Base-by-base conservation (phyloP, 2,329 filamentous ascomycete species). In the Exophiala sideris region DNA sequence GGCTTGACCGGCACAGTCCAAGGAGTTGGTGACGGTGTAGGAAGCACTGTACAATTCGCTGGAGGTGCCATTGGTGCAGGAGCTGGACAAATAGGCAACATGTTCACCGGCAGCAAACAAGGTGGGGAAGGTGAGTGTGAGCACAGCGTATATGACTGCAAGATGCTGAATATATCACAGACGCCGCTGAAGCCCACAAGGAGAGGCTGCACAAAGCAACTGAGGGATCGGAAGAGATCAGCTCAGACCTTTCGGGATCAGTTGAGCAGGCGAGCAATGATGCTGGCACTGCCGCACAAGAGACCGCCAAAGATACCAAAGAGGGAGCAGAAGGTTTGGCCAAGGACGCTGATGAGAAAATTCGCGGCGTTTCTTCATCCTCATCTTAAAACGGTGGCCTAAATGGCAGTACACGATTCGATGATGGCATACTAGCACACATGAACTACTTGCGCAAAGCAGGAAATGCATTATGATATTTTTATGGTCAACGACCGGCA, bases 11-110 rank as follows among this genome's bases (percentile, higher is more conserved):
- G 57, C 2, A 62, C 59, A 5, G 57, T 60, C 7, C 53, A 56
- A 48, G 58, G 56, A 18, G 58, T 59, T 10, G 58, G 58, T 21
- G 56, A 61, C 45, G 58, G 59, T 12, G 10, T 62, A 10, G 59
- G 59, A 35, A 56, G 54, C 32, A 60, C 59, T 14, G 52, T 60
- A 33, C 57, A 58, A 48, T 60, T 53, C 16, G 53, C 55, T 45
- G 59, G 59, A 41, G 59, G 59, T n/a, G 53, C 57, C 16, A 42
- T 60, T 8, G 59, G 59, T 38, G 57, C 54, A 12, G 59, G 57
- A 8, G 55, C 52, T n/a, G 57, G 54, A 40, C 46, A 62, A 47
- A 5, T 60, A 10, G 59, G 55, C n/a, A 29, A 45, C 20, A 54
- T 60, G 54, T 50, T 60, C 16, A 48, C 50, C 40, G 50, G 53